Conservation (phyloP, 495 filamentous ascomycete species). For the Hyaloscypha bicolor region DNA sequence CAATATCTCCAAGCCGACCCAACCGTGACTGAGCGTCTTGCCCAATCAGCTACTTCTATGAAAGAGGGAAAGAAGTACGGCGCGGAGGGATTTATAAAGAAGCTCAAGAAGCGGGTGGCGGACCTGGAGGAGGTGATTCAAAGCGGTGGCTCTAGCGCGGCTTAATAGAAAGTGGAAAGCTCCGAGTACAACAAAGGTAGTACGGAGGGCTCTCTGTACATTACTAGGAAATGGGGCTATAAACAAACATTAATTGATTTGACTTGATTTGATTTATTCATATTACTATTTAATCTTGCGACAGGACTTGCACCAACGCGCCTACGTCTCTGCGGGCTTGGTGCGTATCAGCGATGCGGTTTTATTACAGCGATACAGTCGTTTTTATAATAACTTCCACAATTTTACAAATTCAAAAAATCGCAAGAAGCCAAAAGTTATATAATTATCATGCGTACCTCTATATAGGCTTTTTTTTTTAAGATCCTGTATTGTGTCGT, state of each 20-base stretch:
- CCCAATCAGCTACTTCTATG: constrained; percentile 5
- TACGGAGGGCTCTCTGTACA: neutral
- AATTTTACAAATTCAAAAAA: too few relatives aligned
- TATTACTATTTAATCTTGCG: too few relatives aligned
- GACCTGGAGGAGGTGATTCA: constrained; percentile 10
- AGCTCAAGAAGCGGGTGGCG: constrained; percentile 5
- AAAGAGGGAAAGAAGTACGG: neutral
- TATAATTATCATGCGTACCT: too few relatives aligned
- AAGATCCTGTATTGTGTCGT: too few relatives aligned
- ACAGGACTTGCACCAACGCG: too few relatives aligned
- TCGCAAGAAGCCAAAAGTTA: too few relatives aligned
- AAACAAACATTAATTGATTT: neutral
- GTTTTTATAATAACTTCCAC: too few relatives aligned
- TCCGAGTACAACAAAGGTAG: neutral
- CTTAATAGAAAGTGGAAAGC: neutral
- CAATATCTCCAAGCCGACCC: constrained; percentile 4
- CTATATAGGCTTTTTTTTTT: too few relatives aligned
- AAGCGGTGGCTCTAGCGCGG: neutral
- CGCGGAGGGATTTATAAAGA: neutral
- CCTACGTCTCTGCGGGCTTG: too few relatives aligned
- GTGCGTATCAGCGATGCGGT: too few relatives aligned
- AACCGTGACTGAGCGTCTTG: constrained; percentile 2
- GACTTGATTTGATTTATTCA: too few relatives aligned
- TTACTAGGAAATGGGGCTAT: neutral
- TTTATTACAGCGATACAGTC: too few relatives aligned